These are phyloP conservation scores for Glycine latifolia DNA, from an alignment of 306 rosid genomes.

Conservation along the genomic window DNA sequence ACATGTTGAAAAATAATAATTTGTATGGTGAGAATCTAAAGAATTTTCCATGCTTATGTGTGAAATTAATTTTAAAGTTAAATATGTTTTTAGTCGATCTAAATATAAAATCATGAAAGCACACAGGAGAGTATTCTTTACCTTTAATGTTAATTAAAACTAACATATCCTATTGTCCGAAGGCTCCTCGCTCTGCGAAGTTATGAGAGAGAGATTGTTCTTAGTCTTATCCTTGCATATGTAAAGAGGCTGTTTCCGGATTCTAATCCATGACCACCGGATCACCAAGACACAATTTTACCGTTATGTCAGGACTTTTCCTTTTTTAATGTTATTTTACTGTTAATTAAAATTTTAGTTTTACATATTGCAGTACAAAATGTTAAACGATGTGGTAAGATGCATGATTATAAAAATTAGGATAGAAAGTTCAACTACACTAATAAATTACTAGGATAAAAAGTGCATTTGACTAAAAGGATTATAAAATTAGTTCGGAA, in stretches of 20 bases:
- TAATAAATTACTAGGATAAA: background rate
- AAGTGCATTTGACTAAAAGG: background rate
- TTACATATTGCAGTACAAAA: background rate
- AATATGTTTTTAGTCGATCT: background rate
- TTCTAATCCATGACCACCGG: too few species aligned
- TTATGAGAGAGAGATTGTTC: too few species aligned
- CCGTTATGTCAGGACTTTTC: too few species aligned
- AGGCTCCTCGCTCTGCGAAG: too few species aligned
- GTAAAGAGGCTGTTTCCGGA: too few species aligned
- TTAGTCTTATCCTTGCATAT: background rate
- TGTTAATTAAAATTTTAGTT: too few species aligned
- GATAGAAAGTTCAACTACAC: too few species aligned
- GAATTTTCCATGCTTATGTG: background rate
- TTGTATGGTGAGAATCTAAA: background rate
- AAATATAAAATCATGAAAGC: background rate
- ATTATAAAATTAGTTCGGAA: background rate
- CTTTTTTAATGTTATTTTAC: too few species aligned
- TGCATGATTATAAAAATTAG: background rate
- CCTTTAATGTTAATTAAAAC: background rate
- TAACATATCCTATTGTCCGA: too few species aligned
- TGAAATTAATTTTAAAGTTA: background rate
- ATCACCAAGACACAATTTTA: too few species aligned
- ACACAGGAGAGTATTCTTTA: background rate
- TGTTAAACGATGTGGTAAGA: background rate
- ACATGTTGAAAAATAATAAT: background rate